Conservation (phyloP, 257 asterid genomes). For the Marsdenia floribunda region DNA sequence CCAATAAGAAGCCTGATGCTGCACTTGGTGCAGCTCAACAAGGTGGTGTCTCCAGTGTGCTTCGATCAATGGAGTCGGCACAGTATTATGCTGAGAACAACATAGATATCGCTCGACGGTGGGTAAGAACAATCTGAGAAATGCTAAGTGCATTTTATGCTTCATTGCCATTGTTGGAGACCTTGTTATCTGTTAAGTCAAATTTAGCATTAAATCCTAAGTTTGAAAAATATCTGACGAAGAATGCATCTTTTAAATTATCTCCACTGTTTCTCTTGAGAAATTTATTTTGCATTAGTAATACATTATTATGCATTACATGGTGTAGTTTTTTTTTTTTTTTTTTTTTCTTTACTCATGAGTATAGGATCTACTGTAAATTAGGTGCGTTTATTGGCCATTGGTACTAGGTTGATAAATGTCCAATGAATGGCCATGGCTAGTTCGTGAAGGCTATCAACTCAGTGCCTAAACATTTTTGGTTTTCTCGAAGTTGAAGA, state of each 20-base stretch:
- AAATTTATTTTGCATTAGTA: neutral
- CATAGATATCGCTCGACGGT: slow-evolving; percentile 82
- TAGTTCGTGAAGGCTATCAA: neutral
- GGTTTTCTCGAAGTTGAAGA: neutral
- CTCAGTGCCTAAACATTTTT: neutral
- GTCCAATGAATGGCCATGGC: neutral
- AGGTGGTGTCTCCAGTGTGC: slow-evolving; percentile 49
- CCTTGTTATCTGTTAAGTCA: neutral
- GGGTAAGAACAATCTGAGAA: slow-evolving; percentile 71
- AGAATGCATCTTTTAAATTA: neutral
- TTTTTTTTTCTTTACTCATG: neutral
- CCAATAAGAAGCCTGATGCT: slow-evolving; percentile 60
- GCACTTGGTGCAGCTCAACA: slow-evolving; percentile 50
- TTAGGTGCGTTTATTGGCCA: neutral
- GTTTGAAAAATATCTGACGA: neutral
- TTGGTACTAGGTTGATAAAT: neutral
- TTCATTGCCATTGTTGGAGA: neutral
- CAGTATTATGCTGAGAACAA: slow-evolving; percentile 69
- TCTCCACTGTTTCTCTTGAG: neutral
- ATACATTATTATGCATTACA: neutral
- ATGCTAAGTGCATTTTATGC: slow-evolving; percentile 18
- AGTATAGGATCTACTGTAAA: neutral
- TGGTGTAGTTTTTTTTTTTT: neutral
- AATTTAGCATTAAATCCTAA: neutral
- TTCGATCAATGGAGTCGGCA: slow-evolving; percentile 92